These are phyloP conservation scores for Coccomyxa sp. DNA, from an alignment of 139 green algal species.

Conservation along the genomic window DNA sequence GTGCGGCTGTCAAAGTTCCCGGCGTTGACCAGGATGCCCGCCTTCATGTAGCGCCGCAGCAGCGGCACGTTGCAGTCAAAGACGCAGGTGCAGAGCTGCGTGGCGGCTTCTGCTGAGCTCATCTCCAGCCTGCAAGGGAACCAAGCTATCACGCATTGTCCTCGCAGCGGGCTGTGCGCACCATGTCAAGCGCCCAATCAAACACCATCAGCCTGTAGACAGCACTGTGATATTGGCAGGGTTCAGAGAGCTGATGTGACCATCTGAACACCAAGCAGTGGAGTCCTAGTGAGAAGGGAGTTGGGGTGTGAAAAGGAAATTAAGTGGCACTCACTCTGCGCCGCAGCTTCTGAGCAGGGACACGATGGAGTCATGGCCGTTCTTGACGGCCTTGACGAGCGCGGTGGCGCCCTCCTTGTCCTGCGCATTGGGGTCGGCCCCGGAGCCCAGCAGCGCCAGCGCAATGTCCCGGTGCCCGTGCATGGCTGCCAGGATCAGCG, in stretches of 20 bases:
- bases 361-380: conserved; percentile 29
- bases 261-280: too few species aligned
- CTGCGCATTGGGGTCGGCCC: conserved; percentile 10
- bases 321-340: neutral
- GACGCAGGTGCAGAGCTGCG: conserved; percentile 30
- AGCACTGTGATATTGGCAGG: too few species aligned
- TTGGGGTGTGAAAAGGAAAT: neutral
- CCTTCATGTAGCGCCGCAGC: conserved; percentile 43
- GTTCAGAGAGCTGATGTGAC: too few species aligned
- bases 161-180: too few species aligned
- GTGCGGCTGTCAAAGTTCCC: conserved; percentile 58
- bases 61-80: conserved; percentile 30
- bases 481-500: conserved; percentile 11
- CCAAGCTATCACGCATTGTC: too few species aligned
- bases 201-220: too few species aligned
- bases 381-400: conserved; percentile 34
- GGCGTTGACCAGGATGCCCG: conserved; percentile 37
- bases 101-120: neutral
- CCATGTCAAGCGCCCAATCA: too few species aligned
- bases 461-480: conserved; percentile 10
- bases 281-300: neutral
- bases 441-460: conserved; percentile 34
- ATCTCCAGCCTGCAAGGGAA: neutral
- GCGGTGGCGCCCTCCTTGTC: conserved; percentile 35
- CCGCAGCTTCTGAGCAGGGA: neutral